These are phyloP conservation scores for Nepenthes gracilis DNA, from an alignment of 148 eudicot species.

Conservation along the genomic window DNA sequence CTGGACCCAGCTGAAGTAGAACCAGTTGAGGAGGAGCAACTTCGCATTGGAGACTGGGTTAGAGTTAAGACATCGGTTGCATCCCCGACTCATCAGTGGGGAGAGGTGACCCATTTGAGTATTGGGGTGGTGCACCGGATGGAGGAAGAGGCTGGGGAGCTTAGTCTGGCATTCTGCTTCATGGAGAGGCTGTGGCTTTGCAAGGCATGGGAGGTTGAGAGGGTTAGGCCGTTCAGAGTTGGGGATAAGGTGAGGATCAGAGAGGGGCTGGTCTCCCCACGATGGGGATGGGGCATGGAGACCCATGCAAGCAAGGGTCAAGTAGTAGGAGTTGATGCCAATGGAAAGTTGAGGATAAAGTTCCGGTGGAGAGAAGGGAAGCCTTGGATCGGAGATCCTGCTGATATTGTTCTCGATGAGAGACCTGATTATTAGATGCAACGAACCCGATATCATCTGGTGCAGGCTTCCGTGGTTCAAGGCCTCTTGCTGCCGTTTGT, in stretches of 20 bases:
- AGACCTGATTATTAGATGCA: neutral
- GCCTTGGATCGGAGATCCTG: conserved; percentile 98
- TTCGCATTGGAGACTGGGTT: conserved; percentile 82
- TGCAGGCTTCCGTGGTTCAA: no score
- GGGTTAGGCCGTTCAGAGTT: conserved; percentile 53
- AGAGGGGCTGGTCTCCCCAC: conserved; percentile 65
- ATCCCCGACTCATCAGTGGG: conserved; percentile 87
- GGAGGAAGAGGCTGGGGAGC: conserved; percentile 52
- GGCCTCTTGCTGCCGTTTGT: no score
- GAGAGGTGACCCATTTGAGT: conserved; percentile 76
- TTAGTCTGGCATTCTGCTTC: conserved; percentile 94
- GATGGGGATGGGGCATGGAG: conserved; percentile 99
- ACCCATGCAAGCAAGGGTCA: conserved; percentile 88
- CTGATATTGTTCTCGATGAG: conserved; percentile 75
- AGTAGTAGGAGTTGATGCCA: conserved; percentile 95
- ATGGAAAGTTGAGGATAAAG: conserved; percentile 83
- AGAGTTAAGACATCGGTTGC: conserved; percentile 47
- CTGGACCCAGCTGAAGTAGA: conserved; percentile 93
- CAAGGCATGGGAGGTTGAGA: conserved; percentile 74
- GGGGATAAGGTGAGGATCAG: conserved; percentile 82
- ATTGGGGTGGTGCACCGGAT: conserved; percentile 86
- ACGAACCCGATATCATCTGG: no score
- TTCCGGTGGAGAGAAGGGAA: conserved; percentile 94
- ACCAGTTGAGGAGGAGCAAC: conserved; percentile 68
- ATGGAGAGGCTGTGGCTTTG: conserved; percentile 88